A percentile compares a stretch with the other conserved stretches of the same genome.
phyloP scores from a whole-genome alignment of 2,329 filamentous ascomycete genomes.

The Apiospora koreana region DNA sequence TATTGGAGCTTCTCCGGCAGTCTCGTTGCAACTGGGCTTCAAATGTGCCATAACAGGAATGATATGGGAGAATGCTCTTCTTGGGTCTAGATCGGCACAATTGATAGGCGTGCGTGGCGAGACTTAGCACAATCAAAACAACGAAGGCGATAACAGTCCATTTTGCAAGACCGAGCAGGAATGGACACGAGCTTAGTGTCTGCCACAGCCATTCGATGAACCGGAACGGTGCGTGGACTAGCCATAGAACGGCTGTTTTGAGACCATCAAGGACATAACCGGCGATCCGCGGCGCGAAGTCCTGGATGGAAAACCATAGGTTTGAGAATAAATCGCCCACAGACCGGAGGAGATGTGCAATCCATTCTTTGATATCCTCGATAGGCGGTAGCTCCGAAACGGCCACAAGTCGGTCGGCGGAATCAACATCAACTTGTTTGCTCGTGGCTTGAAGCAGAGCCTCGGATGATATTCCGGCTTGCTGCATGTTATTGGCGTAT shows the following conservation, averaged over 20 bases:
- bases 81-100: not conserved
- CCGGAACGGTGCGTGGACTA: not conserved
- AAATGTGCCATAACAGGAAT: not conserved
- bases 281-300: not conserved
- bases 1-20: not conserved
- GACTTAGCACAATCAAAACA: not conserved
- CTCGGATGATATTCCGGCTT: not conserved
- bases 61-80: not conserved
- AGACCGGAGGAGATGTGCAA: not conserved
- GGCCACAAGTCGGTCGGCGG: not conserved
- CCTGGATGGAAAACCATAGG: not conserved
- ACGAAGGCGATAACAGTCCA: not conserved
- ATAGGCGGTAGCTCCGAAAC: not conserved
- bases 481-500: not conserved
- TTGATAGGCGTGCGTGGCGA: not conserved
- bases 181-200: not conserved
- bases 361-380: not conserved
- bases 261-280: not conserved
- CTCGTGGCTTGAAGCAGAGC: not conserved
- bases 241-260: not conserved
- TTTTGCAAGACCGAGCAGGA: not conserved
- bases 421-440: not conserved
- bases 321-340: not conserved
- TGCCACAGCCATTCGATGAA: not conserved
- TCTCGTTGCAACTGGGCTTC: not conserved